Percentiles rank a stretch among this genome's conserved stretches.
These are phyloP conservation scores for Leptomonas seymouri DNA, from an alignment of 208 protist genomes.

Conservation along the genomic window DNA sequence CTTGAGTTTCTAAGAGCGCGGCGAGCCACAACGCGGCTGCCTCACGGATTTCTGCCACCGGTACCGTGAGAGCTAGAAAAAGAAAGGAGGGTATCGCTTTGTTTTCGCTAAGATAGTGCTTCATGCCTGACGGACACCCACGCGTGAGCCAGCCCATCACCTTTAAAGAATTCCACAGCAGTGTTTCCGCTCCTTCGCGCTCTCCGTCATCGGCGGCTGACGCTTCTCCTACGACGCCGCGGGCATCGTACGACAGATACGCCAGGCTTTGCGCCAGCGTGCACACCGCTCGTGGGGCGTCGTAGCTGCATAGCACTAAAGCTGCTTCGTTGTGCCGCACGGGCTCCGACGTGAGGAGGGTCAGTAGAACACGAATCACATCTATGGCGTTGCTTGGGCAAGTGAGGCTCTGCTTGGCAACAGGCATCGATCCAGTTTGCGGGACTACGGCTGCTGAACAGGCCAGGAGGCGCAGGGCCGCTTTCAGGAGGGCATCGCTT, in stretches of 20 bases:
- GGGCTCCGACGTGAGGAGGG: slow-evolving; percentile 15
- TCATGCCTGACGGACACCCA: slow-evolving; percentile 29
- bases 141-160: slow-evolving; percentile 33
- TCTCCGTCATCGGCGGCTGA: not conserved
- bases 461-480: slow-evolving; percentile 8
- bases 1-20: slow-evolving; percentile 33
- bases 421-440: not conserved
- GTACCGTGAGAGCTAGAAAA: slow-evolving; percentile 32
- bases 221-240: slow-evolving; percentile 11
- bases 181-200: slow-evolving; percentile 26
- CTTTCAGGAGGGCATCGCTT: slow-evolving; percentile 15
- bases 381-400: slow-evolving; percentile 6
- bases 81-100: slow-evolving; percentile 21
- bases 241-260: not conserved
- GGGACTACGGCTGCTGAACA: not conserved
- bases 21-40: slow-evolving; percentile 32
- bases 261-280: slow-evolving; percentile 30
- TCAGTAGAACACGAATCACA: slow-evolving; percentile 12
- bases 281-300: slow-evolving; percentile 32
- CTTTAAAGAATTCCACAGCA: slow-evolving; percentile 33
- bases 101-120: slow-evolving; percentile 26
- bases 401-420: not conserved
- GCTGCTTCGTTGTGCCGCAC: slow-evolving; percentile 27
- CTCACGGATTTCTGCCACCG: slow-evolving; percentile 54
- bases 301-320: slow-evolving; percentile 45